phyloP scores from a whole-genome alignment of 306 rosid genomes.

The Prunus davidiana region DNA sequence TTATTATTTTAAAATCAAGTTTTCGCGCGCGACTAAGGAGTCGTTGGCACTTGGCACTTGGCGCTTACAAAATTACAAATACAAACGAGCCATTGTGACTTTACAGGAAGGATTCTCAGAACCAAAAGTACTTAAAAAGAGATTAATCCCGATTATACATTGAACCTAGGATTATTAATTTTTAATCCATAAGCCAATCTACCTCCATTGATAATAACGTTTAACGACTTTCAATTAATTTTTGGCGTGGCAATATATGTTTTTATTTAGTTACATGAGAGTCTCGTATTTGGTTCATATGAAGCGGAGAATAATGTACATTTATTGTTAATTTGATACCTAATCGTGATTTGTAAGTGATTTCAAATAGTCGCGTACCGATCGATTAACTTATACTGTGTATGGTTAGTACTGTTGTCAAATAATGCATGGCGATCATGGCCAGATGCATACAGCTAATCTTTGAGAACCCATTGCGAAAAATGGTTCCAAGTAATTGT shows the following conservation, averaged over 20 bases:
- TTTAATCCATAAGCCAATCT: too few species aligned
- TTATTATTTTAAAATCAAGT: neutral
- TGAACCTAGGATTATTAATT: neutral
- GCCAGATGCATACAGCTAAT: too few species aligned
- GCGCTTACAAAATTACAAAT: neutral
- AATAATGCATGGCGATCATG: too few species aligned
- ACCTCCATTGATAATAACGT: too few species aligned
- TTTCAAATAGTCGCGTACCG: rapidly evolving
- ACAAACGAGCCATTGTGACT: neutral
- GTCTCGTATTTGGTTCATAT: too few species aligned
- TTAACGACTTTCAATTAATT: too few species aligned
- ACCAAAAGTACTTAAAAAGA: neutral
- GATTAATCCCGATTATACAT: neutral
- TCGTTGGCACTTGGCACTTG: neutral
- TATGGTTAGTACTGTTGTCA: too few species aligned
- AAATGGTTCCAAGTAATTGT: neutral
- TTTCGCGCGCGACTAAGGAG: neutral
- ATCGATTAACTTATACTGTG: too few species aligned
- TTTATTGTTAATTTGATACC: too few species aligned
- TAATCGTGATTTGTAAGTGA: too few species aligned
- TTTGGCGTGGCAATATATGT: too few species aligned
- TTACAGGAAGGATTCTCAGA: neutral
- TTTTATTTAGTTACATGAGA: too few species aligned
- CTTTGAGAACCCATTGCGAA: neutral
- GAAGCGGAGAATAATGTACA: rapidly evolving